A percentile compares a stretch with the other conserved stretches of the same genome.
Conservation (phyloP, 2,329 filamentous ascomycete species). For the Colletotrichum higginsianum region DNA sequence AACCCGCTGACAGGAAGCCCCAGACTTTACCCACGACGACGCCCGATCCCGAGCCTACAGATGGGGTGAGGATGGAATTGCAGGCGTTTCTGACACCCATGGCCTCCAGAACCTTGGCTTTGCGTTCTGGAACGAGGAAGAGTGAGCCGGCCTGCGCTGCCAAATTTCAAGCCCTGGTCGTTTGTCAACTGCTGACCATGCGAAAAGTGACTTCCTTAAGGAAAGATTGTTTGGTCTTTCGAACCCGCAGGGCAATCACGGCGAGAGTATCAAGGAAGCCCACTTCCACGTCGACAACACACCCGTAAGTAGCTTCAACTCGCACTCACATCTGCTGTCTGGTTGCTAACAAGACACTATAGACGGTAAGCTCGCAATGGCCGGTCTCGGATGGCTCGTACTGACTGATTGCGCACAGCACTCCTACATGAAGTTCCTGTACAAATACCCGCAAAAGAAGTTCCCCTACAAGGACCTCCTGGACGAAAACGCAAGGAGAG, state of each 20-base stretch:
- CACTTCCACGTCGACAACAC: conserved; percentile 98
- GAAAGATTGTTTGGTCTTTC: conserved; percentile 95
- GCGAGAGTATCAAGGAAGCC: conserved; percentile 95
- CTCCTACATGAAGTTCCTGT: conserved; percentile 99
- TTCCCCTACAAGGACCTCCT: conserved; percentile 94
- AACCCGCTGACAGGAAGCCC: conserved; percentile 41
- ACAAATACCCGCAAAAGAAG: conserved; percentile 93
- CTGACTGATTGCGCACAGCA: conserved; percentile 69
- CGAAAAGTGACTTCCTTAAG: conserved; percentile 85
- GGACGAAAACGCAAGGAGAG: conserved; percentile 84
- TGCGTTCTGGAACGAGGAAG: conserved; percentile 97
- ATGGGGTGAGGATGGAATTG: conserved; percentile 98
- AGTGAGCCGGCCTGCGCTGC: conserved; percentile 69
- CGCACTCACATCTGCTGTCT: neutral
- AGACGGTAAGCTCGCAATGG: conserved; percentile 40
- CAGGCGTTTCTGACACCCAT: conserved; percentile 92
- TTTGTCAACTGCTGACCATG: conserved; percentile 55
- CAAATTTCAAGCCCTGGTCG: conserved; percentile 37
- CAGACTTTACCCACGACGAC: conserved; percentile 95
- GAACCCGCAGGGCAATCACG: conserved; percentile 97
- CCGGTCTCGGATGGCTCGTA: conserved; percentile 2
- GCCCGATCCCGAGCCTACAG: conserved; percentile 89
- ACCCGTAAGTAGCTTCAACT: conserved; percentile 64
- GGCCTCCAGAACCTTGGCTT: conserved; percentile 94
- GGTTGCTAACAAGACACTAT: conserved; percentile 18